phyloP scores from a whole-genome alignment of 2,329 filamentous ascomycete species.

The Penicillium corylophilum region DNA sequence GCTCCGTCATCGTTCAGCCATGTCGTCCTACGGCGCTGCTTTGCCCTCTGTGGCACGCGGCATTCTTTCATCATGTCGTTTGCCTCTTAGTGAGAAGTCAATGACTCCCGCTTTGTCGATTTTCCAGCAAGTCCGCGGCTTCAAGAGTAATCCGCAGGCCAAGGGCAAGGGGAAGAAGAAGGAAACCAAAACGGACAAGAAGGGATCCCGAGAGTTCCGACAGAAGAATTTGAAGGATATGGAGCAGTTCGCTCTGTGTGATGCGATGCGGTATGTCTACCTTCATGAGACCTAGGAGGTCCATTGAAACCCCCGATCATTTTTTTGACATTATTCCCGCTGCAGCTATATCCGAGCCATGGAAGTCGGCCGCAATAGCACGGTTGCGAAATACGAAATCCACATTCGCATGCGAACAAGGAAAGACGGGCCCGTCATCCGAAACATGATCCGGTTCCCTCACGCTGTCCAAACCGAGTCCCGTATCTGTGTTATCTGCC shows the following conservation, averaged over 20 bases:
- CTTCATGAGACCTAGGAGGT: background rate
- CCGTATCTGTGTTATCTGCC: slow-evolving; percentile 85
- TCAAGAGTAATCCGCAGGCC: slow-evolving; percentile 37
- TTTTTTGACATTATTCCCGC: slow-evolving; percentile 11
- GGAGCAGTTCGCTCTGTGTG: slow-evolving; percentile 76
- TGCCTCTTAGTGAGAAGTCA: slow-evolving; percentile 28
- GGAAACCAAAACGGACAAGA: slow-evolving; percentile 62
- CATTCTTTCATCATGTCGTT: slow-evolving; percentile 34
- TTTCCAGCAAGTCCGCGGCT: slow-evolving; percentile 38
- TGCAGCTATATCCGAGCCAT: slow-evolving; percentile 82
- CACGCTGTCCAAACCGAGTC: slow-evolving; percentile 87
- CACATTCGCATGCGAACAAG: slow-evolving; percentile 77
- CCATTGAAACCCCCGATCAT: background rate
- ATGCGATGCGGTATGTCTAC: slow-evolving; percentile 73
- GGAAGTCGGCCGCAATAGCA: slow-evolving; percentile 80
- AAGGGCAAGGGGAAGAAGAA: slow-evolving; percentile 49
- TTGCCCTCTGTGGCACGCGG: slow-evolving; percentile 37
- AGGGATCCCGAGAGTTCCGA: slow-evolving; percentile 65
- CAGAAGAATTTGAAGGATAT: slow-evolving; percentile 62
- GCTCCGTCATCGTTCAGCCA: slow-evolving; percentile 22
- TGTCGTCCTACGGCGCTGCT: slow-evolving; percentile 36
- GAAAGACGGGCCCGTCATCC: slow-evolving; percentile 82
- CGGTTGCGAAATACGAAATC: slow-evolving; percentile 81
- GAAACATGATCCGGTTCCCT: slow-evolving; percentile 83
- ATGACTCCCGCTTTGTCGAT: slow-evolving; percentile 33